These are phyloP conservation scores for Nowakowskiella sp. DNA, from an alignment of 192 early-diverging fungal genomes.

Conservation along the genomic window DNA sequence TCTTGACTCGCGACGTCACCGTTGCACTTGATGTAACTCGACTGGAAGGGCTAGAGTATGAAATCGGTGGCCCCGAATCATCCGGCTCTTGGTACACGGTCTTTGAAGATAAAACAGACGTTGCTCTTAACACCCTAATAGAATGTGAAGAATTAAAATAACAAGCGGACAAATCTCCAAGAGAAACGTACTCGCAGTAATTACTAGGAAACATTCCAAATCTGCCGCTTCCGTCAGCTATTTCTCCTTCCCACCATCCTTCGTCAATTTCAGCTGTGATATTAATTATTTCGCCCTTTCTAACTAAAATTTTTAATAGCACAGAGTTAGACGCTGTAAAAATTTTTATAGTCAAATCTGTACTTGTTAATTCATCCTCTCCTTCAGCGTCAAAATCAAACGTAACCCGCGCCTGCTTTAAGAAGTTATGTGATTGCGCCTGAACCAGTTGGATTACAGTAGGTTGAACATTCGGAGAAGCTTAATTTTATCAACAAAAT, in stretches of 20 bases:
- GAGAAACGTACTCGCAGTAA: slow-evolving; percentile 65
- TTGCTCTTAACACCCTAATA: slow-evolving; percentile 13
- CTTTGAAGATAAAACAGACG: too few relatives aligned
- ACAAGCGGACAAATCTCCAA: slow-evolving; percentile 1
- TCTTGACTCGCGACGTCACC: too few relatives aligned
- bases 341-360: background rate
- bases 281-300: slow-evolving; percentile 78
- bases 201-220: slow-evolving; percentile 92
- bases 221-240: slow-evolving; percentile 54
- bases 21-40: slow-evolving; percentile 27
- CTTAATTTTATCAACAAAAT: too few relatives aligned
- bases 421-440: slow-evolving; percentile 18
- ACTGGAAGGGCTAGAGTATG: too few relatives aligned
- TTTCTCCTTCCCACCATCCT: slow-evolving; percentile 91
- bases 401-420: slow-evolving; percentile 58
- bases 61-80: too few relatives aligned
- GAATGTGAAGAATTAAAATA: slow-evolving; percentile 4
- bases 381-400: slow-evolving; percentile 78
- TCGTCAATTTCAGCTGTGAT: slow-evolving; percentile 81
- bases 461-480: slow-evolving; percentile 1
- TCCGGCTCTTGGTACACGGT: too few relatives aligned
- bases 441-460: too few relatives aligned
- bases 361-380: slow-evolving; percentile 64
- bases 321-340: background rate
- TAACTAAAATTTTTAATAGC: slow-evolving; percentile 32